phyloP scores from a whole-genome alignment of 495 filamentous ascomycete genomes.

The Darksidea phi region DNA sequence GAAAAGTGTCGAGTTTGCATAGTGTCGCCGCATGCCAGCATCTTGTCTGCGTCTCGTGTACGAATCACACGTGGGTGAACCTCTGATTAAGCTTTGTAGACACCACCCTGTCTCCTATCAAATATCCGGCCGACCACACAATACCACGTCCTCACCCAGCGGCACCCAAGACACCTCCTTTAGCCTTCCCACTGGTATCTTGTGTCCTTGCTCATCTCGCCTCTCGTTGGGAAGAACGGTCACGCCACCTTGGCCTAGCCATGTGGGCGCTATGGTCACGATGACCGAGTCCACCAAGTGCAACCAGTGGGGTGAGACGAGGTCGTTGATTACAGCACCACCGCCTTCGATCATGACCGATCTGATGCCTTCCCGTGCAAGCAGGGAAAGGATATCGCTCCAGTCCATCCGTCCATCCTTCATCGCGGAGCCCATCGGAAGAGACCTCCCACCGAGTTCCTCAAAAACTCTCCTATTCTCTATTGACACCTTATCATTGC shows the following conservation, averaged over 20 bases:
- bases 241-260: conserved; percentile 76
- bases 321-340: conserved; percentile 70
- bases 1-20: too few relatives aligned
- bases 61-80: too few relatives aligned
- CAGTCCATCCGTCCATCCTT: conserved; percentile 49
- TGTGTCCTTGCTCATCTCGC: conserved; percentile 52
- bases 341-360: conserved; percentile 92
- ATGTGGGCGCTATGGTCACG: conserved; percentile 80
- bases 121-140: conserved; percentile 61
- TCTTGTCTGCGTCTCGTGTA: too few relatives aligned
- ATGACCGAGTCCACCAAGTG: conserved; percentile 69
- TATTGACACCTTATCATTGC: conserved; percentile 11
- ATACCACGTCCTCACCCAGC: conserved; percentile 74
- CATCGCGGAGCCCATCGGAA: conserved; percentile 42
- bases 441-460: conserved; percentile 52
- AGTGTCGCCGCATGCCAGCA: too few relatives aligned
- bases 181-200: conserved; percentile 60
- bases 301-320: conserved; percentile 62
- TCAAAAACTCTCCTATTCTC: conserved; percentile 45
- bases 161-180: conserved; percentile 68
- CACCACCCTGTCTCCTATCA: background rate
- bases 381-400: conserved; percentile 58
- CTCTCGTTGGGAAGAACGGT: conserved; percentile 60
- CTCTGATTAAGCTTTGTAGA: too few relatives aligned
- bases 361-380: conserved; percentile 60